These are phyloP conservation scores for Claviceps purpurea DNA, from an alignment of 2,329 filamentous ascomycete genomes.

Conservation along the genomic window DNA sequence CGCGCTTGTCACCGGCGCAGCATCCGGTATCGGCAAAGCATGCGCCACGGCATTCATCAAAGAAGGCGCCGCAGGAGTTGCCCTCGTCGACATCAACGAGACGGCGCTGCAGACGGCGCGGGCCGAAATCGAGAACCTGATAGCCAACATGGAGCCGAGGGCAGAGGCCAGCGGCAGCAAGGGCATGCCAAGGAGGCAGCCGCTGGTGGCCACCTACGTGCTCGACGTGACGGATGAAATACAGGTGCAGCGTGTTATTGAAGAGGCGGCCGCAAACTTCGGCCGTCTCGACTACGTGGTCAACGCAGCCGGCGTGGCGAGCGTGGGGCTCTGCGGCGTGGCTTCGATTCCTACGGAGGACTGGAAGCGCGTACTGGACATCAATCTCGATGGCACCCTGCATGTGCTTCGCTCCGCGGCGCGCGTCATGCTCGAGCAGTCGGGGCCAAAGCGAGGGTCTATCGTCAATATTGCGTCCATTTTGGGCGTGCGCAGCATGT, in stretches of 20 bases:
- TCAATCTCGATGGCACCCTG: conserved; percentile 30
- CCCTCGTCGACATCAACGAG: conserved; percentile 14
- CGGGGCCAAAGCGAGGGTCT: background rate
- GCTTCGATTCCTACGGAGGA: conserved; percentile 20
- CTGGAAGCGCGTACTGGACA: conserved; percentile 26
- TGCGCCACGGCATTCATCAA: conserved; percentile 16
- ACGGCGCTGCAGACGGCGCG: conserved; percentile 9
- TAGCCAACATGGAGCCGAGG: background rate
- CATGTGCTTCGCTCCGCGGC: conserved; percentile 23
- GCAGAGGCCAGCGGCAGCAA: background rate
- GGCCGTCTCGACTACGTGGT: conserved; percentile 27
- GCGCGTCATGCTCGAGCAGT: background rate
- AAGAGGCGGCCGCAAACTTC: conserved; percentile 15
- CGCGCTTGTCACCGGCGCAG: conserved; percentile 18
- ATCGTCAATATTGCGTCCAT: conserved; percentile 15
- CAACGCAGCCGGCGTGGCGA: conserved; percentile 26
- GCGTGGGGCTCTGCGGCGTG: conserved; percentile 23
- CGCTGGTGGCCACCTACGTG: conserved; percentile 1
- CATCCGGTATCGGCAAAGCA: conserved; percentile 18
- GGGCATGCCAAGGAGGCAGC: background rate
- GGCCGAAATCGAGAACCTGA: conserved; percentile 10
- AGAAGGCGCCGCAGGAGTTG: conserved; percentile 16
- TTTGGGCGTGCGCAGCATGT: conserved; percentile 31
- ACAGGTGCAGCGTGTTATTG: conserved; percentile 10
- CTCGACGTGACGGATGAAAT: conserved; percentile 19